These are phyloP conservation scores for Lonicera japonica DNA, from an alignment of 129 eudicot genomes.

Conservation along the genomic window DNA sequence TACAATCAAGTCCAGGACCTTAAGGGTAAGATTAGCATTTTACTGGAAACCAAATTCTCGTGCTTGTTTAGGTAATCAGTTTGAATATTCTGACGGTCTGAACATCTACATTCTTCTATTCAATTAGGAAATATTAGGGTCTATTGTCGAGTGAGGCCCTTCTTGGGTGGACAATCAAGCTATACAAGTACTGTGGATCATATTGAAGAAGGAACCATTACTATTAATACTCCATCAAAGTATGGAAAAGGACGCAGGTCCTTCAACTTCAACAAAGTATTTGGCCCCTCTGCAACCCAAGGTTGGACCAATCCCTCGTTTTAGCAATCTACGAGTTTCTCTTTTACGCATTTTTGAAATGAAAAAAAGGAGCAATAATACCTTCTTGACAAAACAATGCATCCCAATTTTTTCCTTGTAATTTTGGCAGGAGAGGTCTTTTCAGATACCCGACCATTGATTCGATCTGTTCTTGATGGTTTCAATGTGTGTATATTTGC, in stretches of 20 bases:
- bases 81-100: neutral
- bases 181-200: slow-evolving; percentile 55
- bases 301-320: slow-evolving; percentile 40
- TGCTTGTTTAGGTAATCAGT: neutral
- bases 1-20: slow-evolving; percentile 98
- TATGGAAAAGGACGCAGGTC: slow-evolving; percentile 82
- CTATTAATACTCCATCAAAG: slow-evolving; percentile 68
- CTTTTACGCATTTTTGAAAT: neutral
- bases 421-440: slow-evolving; percentile 76
- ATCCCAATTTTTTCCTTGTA: slow-evolving; percentile 4
- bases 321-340: neutral
- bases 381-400: too few relatives aligned
- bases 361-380: neutral
- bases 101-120: slow-evolving; percentile 2
- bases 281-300: slow-evolving; percentile 89
- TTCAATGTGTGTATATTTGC: slow-evolving; percentile 97
- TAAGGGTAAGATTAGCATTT: slow-evolving; percentile 52
- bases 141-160: slow-evolving; percentile 95
- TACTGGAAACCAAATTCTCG: slow-evolving; percentile 5
- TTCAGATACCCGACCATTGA: slow-evolving; percentile 76
- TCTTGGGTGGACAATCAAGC: slow-evolving; percentile 50
- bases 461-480: slow-evolving; percentile 98
- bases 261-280: slow-evolving; percentile 93
- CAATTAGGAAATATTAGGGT: slow-evolving; percentile 86
- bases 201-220: slow-evolving; percentile 82